Conservation (phyloP, 768 basidiomycete genomes). For the Inosperma sp. region DNA sequence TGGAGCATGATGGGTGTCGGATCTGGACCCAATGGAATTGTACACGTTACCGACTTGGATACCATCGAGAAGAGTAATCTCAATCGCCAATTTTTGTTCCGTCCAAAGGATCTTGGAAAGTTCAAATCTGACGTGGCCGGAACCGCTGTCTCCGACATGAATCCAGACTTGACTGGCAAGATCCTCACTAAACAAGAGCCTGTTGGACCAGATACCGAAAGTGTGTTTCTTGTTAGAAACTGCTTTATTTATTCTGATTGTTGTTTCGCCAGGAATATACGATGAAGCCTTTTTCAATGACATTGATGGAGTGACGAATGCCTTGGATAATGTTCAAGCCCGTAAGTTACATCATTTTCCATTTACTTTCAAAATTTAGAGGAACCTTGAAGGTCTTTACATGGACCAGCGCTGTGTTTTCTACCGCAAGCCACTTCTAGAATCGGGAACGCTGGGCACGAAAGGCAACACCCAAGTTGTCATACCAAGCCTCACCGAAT, state of each 20-base stretch:
- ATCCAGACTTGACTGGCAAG: conserved; percentile 81
- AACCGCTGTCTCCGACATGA: conserved; percentile 91
- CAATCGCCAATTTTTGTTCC: conserved; percentile 97
- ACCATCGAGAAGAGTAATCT: conserved; percentile 99
- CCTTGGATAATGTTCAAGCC: conserved; percentile 93
- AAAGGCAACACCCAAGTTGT: conserved; percentile 98
- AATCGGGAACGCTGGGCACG: conserved; percentile 96
- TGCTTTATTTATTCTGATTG: background rate
- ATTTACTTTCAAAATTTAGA: background rate
- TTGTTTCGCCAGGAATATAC: conserved; percentile 62
- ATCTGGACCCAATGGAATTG: conserved; percentile 68
- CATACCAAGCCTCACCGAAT: conserved; percentile 91
- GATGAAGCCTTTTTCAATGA: conserved; percentile 81
- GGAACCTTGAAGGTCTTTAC: conserved; percentile 62
- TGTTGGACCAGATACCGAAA: conserved; percentile 89
- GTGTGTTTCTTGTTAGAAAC: conserved; percentile 45
- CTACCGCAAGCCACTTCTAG: conserved; percentile 91
- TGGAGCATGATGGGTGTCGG: conserved; percentile 99
- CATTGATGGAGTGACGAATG: conserved; percentile 95
- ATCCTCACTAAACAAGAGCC: conserved; percentile 88
- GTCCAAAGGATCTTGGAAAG: conserved; percentile 91
- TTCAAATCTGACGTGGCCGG: conserved; percentile 97
- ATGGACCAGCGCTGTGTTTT: conserved; percentile 99
- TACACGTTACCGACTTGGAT: conserved; percentile 95
- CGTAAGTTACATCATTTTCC: conserved; percentile 47